phyloP scores from a whole-genome alignment of 108 stramenopile species.

The Stephanodiscus minutulus region DNA sequence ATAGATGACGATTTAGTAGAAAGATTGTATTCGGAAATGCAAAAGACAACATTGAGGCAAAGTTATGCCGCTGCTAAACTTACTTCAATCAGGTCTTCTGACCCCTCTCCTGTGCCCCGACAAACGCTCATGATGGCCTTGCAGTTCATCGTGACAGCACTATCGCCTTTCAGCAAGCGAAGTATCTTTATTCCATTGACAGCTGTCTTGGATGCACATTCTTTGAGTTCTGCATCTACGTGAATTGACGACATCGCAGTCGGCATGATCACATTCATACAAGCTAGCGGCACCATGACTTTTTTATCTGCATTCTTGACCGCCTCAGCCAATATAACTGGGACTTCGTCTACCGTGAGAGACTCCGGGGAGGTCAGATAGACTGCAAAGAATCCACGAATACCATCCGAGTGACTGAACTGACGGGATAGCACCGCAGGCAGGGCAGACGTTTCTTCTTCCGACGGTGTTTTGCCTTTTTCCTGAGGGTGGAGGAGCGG shows the following conservation, averaged over 20 bases:
- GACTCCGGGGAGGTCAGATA: slow-evolving; percentile 59
- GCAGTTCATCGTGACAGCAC: slow-evolving; percentile 34
- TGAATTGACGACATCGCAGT: slow-evolving; percentile 77
- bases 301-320: slow-evolving; percentile 28
- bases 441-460: slow-evolving; percentile 2
- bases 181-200: slow-evolving; percentile 54
- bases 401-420: slow-evolving; percentile 65
- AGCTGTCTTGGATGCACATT: slow-evolving; percentile 57
- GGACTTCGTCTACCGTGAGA: slow-evolving; percentile 33
- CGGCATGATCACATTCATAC: slow-evolving; percentile 83
- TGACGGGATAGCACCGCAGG: slow-evolving; percentile 20
- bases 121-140: slow-evolving; percentile 55
- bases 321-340: slow-evolving; percentile 45
- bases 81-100: slow-evolving; percentile 15
- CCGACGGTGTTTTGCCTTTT: slow-evolving; percentile 6
- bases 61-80: neutral
- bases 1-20: neutral
- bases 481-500: slow-evolving; percentile 26
- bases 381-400: slow-evolving; percentile 76
- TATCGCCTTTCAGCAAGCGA: slow-evolving; percentile 23
- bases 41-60: neutral
- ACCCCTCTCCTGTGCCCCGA: slow-evolving; percentile 12
- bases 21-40: neutral
- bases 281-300: slow-evolving; percentile 54
- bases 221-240: slow-evolving; percentile 48